Evolutionary conservation across 768 basidiomycete species (phyloP).

Genomic region (Phlebiopsis flavidoalba): DNA sequence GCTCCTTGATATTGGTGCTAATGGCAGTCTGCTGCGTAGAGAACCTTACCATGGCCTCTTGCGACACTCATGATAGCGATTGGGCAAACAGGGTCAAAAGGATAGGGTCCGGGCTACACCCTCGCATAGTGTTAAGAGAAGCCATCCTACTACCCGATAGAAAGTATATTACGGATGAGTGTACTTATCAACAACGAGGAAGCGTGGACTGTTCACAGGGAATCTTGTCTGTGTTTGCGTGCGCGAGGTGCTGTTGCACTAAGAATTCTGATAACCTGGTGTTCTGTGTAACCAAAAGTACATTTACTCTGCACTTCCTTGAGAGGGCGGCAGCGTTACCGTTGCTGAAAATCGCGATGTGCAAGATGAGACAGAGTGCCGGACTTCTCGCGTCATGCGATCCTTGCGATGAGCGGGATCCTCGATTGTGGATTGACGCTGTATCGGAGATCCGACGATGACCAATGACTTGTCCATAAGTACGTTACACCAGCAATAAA

Average conservation of each 20-base stretch:
- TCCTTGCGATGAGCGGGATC: neutral
- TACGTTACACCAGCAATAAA: neutral
- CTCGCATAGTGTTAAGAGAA: neutral
- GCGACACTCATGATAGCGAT: constrained; percentile 98
- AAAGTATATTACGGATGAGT: neutral
- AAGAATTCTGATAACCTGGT: neutral
- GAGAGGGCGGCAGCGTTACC: neutral
- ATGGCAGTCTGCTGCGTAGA: constrained; percentile 89
- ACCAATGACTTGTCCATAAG: neutral
- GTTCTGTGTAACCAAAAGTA: neutral
- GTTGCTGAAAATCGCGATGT: neutral
- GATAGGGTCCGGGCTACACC: constrained; percentile 74
- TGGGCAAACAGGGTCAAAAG: constrained; percentile 88
- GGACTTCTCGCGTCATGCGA: neutral
- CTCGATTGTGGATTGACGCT: neutral
- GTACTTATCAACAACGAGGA: neutral
- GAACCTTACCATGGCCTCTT: constrained; percentile 89
- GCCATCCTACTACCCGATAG: neutral
- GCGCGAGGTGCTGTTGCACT: neutral
- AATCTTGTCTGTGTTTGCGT: neutral
- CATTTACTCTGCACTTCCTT: neutral
- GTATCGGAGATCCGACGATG: neutral
- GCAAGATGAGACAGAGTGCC: neutral
- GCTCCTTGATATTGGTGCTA: constrained; percentile 93
- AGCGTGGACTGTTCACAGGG: neutral